These are phyloP conservation scores for Alnus rubra DNA, from an alignment of 306 rosid genomes.

Conservation along the genomic window DNA sequence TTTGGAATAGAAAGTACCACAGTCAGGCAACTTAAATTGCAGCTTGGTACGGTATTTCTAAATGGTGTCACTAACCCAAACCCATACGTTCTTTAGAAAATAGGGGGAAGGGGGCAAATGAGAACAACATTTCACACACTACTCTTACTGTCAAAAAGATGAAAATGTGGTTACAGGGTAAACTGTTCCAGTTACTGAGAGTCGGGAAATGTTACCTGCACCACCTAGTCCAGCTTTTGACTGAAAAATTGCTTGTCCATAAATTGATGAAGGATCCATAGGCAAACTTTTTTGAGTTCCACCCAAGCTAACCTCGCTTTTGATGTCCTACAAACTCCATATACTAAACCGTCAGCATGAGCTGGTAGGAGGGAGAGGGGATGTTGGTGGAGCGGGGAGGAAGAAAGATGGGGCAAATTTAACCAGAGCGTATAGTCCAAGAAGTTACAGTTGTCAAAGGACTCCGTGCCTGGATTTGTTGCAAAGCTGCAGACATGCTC, in stretches of 20 bases:
- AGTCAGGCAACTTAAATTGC: neutral
- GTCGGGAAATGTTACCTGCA: constrained; percentile 49
- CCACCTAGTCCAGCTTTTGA: constrained; percentile 68
- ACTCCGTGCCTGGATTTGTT: constrained; percentile 70
- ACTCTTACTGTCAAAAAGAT: neutral
- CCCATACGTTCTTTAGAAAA: neutral
- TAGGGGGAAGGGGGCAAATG: neutral
- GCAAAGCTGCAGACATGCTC: constrained; percentile 67
- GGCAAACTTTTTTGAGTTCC: constrained; percentile 64
- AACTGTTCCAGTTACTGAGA: neutral
- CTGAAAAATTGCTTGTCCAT: constrained; percentile 75
- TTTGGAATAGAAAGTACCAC: neutral
- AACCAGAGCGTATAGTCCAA: constrained; percentile 27
- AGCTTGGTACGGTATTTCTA: neutral
- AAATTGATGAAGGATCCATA: constrained; percentile 73
- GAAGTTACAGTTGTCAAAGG: constrained; percentile 62
- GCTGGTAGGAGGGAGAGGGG: constrained; percentile 9
- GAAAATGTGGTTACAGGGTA: neutral
- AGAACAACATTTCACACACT: neutral
- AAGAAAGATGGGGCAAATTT: constrained; percentile 7
- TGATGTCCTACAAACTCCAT: constrained; percentile 61
- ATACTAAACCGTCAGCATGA: constrained; percentile 34
- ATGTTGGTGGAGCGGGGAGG: neutral
- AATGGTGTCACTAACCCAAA: neutral
- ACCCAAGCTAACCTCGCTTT: constrained; percentile 66